These are phyloP conservation scores for Canavalia ensiformis DNA, from an alignment of 306 rosid genomes.

Conservation along the genomic window DNA sequence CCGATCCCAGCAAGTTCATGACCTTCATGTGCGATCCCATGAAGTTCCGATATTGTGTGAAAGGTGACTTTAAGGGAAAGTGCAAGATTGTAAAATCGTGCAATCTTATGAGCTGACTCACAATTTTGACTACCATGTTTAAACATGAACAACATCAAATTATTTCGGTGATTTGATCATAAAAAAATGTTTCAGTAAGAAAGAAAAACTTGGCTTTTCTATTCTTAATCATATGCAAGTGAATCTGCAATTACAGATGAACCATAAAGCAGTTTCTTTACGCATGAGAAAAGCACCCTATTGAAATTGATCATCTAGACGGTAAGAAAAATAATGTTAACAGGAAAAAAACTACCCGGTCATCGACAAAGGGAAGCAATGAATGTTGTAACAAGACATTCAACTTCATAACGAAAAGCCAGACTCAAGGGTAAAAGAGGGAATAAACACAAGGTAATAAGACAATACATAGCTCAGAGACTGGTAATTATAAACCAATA, in stretches of 20 bases:
- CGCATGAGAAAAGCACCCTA: background rate
- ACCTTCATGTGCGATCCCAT: no score
- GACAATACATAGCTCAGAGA: background rate
- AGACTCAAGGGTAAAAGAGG: background rate
- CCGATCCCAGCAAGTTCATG: no score
- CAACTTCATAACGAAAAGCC: background rate
- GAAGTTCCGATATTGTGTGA: no score
- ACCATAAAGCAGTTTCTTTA: background rate
- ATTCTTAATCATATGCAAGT: background rate
- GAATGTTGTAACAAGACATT: background rate
- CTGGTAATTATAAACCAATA: slow-evolving; percentile 7
- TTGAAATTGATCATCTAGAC: background rate
- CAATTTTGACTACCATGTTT: background rate
- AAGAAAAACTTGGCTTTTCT: background rate
- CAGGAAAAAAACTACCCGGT: background rate
- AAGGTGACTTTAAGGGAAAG: no score
- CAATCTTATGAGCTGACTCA: no score
- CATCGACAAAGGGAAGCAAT: background rate
- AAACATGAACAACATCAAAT: background rate
- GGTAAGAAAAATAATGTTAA: slow-evolving; percentile 14
- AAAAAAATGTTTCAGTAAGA: background rate
- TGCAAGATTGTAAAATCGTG: no score
- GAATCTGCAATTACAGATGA: background rate
- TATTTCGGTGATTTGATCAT: background rate
- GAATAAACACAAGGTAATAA: background rate